Evolutionary conservation across 306 rosid species (phyloP).

Genomic region (Vigna hirtella): DNA sequence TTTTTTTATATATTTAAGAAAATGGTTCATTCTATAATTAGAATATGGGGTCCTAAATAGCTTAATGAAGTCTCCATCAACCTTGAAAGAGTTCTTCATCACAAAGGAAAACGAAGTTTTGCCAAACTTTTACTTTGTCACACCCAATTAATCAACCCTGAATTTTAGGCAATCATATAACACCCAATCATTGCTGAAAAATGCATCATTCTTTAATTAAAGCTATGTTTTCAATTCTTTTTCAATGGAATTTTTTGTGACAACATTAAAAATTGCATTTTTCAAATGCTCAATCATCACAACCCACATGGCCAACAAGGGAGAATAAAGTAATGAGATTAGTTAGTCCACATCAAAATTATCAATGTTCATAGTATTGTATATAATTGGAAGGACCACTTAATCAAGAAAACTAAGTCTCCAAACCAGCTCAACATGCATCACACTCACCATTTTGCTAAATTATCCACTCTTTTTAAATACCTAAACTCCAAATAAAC

Average conservation of each 20-base stretch:
- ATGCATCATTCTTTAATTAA: not conserved
- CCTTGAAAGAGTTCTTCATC: not conserved
- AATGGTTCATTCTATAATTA: not conserved
- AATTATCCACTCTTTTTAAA: constrained; percentile 18
- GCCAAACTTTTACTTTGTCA: not conserved
- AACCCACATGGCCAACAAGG: constrained; percentile 36
- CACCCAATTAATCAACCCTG: not conserved
- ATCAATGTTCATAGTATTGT: not conserved
- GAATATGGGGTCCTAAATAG: not conserved
- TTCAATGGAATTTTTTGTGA: not conserved
- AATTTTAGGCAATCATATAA: not conserved
- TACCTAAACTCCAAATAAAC: constrained; percentile 5
- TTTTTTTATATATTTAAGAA: not conserved
- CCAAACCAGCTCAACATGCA: constrained; percentile 36
- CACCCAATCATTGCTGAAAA: not conserved
- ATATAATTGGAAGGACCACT: constrained; percentile 16
- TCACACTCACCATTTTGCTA: constrained; percentile 27
- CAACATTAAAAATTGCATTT: constrained; percentile 12
- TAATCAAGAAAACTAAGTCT: constrained; percentile 33
- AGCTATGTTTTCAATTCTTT: not conserved
- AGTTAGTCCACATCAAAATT: constrained; percentile 20
- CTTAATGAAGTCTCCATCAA: not conserved
- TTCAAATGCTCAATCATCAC: constrained; percentile 23
- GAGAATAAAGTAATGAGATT: constrained; percentile 12
- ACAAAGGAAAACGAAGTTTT: not conserved